Percentiles rank a stretch among this genome's conserved stretches.
Conservation (phyloP, 371 early-diverging fungal species). For the Funneliformis caledonium region DNA sequence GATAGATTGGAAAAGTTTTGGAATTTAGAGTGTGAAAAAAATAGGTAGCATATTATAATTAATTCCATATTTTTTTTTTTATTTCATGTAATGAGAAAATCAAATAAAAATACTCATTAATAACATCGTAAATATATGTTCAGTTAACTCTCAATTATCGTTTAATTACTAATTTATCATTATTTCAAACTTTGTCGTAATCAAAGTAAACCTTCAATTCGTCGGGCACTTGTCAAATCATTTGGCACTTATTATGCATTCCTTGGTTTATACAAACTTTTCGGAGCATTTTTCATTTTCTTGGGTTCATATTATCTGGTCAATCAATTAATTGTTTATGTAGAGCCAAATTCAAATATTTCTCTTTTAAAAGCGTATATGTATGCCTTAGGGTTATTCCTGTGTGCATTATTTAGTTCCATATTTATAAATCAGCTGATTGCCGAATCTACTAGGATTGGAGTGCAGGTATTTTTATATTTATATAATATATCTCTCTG, state of each 20-base stretch:
- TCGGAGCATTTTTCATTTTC: slow-evolving; percentile 65
- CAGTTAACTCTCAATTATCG: not conserved
- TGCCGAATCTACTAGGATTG: slow-evolving; percentile 60
- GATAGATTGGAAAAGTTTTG: slow-evolving; percentile 31
- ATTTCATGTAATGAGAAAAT: too few relatives aligned
- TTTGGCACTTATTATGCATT: slow-evolving; percentile 48
- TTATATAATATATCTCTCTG: slow-evolving; percentile 44
- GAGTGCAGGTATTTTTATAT: slow-evolving; percentile 53
- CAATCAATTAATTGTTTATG: slow-evolving; percentile 49
- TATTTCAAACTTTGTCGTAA: not conserved
- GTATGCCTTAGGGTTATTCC: slow-evolving; percentile 56
- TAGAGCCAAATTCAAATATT: slow-evolving; percentile 39
- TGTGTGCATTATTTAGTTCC: slow-evolving; percentile 50
- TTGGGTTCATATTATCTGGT: slow-evolving; percentile 60
- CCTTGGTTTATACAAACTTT: slow-evolving; percentile 64
- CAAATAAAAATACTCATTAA: too few relatives aligned
- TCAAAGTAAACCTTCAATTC: slow-evolving; percentile 34
- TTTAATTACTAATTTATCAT: not conserved
- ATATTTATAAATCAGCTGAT: slow-evolving; percentile 64
- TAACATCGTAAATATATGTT: not conserved
- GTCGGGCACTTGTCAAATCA: slow-evolving; percentile 39
- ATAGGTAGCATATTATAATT: slow-evolving; percentile 1
- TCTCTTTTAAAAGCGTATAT: slow-evolving; percentile 42
- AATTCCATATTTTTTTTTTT: not conserved
- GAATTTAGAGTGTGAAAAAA: not conserved